Conservation (phyloP, 805 yeast genomes). For the Metschnikowia baotianmanensis region DNA sequence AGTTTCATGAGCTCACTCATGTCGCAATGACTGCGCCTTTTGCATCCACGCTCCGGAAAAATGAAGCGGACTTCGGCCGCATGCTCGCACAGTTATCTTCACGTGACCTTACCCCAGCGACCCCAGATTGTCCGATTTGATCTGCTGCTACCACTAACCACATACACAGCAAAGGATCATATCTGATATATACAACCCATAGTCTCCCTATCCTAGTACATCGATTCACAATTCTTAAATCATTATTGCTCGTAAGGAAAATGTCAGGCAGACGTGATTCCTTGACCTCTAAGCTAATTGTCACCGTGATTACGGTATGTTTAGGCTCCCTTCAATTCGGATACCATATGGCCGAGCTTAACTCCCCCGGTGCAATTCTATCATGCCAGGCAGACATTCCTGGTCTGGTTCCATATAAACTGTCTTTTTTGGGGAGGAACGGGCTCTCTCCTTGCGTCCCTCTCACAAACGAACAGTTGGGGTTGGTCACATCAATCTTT, state of each 20-base stretch:
- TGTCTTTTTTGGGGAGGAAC: slow-evolving; percentile 41
- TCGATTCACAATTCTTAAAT: too few relatives aligned
- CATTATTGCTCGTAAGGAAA: not conserved
- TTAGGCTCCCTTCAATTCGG: slow-evolving; percentile 87
- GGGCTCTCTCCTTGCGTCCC: slow-evolving; percentile 53
- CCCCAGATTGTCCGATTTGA: not conserved
- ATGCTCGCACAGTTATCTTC: not conserved
- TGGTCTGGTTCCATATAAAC: slow-evolving; percentile 29
- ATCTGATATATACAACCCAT: too few relatives aligned
- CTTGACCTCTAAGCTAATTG: slow-evolving; percentile 34
- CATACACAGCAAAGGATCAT: too few relatives aligned
- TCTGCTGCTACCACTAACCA: not conserved
- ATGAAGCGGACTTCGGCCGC: too few relatives aligned
- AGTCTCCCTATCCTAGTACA: too few relatives aligned
- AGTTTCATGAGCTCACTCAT: too few relatives aligned
- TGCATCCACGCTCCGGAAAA: too few relatives aligned
- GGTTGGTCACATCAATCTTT: slow-evolving; percentile 73
- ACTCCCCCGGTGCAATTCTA: slow-evolving; percentile 77
- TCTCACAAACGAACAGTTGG: slow-evolving; percentile 56
- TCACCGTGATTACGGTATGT: slow-evolving; percentile 58
- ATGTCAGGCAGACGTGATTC: slow-evolving; percentile 3
- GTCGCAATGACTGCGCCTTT: too few relatives aligned
- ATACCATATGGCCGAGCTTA: slow-evolving; percentile 90
- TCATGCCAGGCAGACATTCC: slow-evolving; percentile 48
- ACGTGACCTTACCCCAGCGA: not conserved